Evolutionary conservation across 805 yeast genomes (phyloP).

Genomic region (Myxozyma melibiosi): DNA sequence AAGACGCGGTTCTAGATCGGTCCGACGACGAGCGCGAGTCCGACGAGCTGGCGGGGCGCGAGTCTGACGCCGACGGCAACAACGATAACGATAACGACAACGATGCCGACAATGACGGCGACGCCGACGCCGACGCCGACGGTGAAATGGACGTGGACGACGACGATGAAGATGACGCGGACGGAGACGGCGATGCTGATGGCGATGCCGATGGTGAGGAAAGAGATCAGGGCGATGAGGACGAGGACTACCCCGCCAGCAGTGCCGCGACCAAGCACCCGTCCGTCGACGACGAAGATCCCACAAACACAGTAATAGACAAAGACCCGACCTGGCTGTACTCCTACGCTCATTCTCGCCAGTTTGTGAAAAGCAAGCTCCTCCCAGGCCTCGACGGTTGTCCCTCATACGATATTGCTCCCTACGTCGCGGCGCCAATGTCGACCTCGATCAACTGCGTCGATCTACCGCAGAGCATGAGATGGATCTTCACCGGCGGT

Average conservation of each 20-base stretch:
- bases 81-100: slow-evolving; percentile 38
- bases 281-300: slow-evolving; percentile 23
- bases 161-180: slow-evolving; percentile 35
- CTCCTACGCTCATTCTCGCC: slow-evolving; percentile 34
- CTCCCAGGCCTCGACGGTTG: slow-evolving; percentile 54
- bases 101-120: slow-evolving; percentile 38
- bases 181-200: slow-evolving; percentile 34
- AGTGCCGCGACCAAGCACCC: slow-evolving; percentile 8
- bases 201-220: slow-evolving; percentile 34
- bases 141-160: slow-evolving; percentile 34
- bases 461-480: slow-evolving; percentile 75
- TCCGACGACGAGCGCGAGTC: slow-evolving; percentile 33
- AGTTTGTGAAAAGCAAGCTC: slow-evolving; percentile 34
- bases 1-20: slow-evolving; percentile 34
- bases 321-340: slow-evolving; percentile 35
- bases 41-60: slow-evolving; percentile 27
- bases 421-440: slow-evolving; percentile 86
- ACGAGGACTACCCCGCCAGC: slow-evolving; percentile 25
- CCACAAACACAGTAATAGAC: slow-evolving; percentile 26
- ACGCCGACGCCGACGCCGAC: slow-evolving; percentile 38
- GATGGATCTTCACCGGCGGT: slow-evolving; percentile 91
- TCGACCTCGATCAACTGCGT: slow-evolving; percentile 75
- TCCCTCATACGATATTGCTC: slow-evolving; percentile 67
- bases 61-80: slow-evolving; percentile 28
- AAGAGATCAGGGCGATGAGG: slow-evolving; percentile 32